Conservation (phyloP, 225 moss, liverwort and hornwort species). For the Sphagnum contortum region DNA sequence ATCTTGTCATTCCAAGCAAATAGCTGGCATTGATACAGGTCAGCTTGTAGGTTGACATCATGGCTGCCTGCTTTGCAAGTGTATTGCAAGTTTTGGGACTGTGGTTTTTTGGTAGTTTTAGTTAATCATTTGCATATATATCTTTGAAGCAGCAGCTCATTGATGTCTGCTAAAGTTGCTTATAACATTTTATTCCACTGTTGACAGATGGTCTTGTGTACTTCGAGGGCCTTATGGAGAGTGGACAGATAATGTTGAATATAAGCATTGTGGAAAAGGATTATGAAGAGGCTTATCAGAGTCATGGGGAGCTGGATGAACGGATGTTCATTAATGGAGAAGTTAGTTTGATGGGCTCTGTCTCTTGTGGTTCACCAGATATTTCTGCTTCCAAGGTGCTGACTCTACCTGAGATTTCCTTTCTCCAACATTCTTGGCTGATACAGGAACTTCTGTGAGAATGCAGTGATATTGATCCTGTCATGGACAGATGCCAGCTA, state of each 20-base stretch:
- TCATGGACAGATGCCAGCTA: no score
- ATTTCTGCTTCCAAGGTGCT: conserved; percentile 62
- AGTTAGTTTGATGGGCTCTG: conserved; percentile 50
- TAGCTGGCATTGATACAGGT: conserved; percentile 80
- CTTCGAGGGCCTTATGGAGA: conserved; percentile 88
- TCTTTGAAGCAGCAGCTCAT: no score
- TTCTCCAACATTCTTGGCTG: no score
- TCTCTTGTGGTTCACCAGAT: conserved; percentile 50
- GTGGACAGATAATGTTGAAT: conserved; percentile 50
- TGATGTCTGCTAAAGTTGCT: no score
- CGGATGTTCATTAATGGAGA: conserved; percentile 91
- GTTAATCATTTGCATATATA: no score
- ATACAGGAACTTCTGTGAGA: no score
- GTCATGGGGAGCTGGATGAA: conserved; percentile 86
- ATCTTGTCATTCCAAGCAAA: conserved; percentile 60
- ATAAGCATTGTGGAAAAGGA: conserved; percentile 64
- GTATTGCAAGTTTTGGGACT: no score
- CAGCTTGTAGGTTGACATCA: conserved; percentile 4
- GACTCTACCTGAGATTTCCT: not conserved
- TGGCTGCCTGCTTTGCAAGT: no score
- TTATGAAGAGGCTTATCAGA: conserved; percentile 75
- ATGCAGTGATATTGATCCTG: no score
- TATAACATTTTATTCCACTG: no score
- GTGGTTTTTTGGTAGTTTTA: no score
- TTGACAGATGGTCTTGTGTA: conserved; percentile 63